These are phyloP conservation scores for Aspergillus sclerotialis DNA, from an alignment of 2,329 filamentous ascomycete species.

Conservation along the genomic window DNA sequence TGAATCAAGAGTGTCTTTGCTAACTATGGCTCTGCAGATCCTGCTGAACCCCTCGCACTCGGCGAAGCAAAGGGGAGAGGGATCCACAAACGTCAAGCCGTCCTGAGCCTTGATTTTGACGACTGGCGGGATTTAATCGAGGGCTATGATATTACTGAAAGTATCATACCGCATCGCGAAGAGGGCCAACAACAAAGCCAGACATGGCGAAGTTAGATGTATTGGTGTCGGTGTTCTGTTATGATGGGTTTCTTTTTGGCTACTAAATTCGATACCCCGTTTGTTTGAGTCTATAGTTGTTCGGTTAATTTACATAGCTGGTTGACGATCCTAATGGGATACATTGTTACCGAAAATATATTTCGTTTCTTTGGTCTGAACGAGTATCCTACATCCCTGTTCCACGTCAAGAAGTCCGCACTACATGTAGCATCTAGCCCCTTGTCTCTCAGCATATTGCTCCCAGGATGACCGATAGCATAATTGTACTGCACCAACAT, in stretches of 20 bases:
- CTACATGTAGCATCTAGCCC: no score
- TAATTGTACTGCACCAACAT: no score
- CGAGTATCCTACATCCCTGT: no score
- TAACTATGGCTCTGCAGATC: slow-evolving; percentile 31
- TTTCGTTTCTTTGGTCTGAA: no score
- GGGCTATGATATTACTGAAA: slow-evolving; percentile 66
- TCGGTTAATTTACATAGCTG: not conserved
- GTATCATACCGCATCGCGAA: slow-evolving; percentile 77
- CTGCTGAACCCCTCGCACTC: slow-evolving; percentile 41
- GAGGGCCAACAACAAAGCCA: slow-evolving; percentile 51
- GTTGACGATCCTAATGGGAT: no score
- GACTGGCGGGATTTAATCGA: slow-evolving; percentile 74
- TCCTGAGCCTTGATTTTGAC: slow-evolving; percentile 79
- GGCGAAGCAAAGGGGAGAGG: slow-evolving; percentile 44
- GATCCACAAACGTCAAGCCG: slow-evolving; percentile 69
- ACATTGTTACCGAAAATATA: no score
- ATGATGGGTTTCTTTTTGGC: slow-evolving; percentile 3
- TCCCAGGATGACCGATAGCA: no score
- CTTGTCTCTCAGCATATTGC: no score
- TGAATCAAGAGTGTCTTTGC: not conserved
- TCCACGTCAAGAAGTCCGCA: no score
- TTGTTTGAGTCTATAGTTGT: slow-evolving; percentile 1
- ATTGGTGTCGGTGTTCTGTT: slow-evolving; percentile 27
- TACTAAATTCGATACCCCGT: slow-evolving; percentile 10
- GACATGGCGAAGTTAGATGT: slow-evolving; percentile 59